Evolutionary conservation across 2,329 filamentous ascomycete genomes (phyloP).

Genomic region (Pseudogymnoascus sp.): DNA sequence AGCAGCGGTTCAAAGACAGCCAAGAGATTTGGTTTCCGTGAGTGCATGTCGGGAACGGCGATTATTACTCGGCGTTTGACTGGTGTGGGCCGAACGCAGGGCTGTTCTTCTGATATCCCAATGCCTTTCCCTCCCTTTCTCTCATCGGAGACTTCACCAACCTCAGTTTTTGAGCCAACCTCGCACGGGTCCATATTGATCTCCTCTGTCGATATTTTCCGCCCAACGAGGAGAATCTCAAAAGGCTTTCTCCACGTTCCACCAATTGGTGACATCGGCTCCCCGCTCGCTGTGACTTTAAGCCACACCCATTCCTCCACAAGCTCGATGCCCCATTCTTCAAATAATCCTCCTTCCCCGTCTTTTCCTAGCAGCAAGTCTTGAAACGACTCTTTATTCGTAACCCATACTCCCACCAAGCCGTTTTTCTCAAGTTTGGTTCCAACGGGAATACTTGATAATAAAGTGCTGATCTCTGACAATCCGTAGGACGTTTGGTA

Average conservation of each 20-base stretch:
- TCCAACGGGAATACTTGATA: conserved; percentile 49
- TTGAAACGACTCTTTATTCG: conserved; percentile 54
- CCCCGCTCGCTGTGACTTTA: conserved; percentile 58
- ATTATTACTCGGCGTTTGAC: conserved; percentile 51
- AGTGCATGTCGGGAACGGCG: conserved; percentile 68
- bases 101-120: conserved; percentile 24
- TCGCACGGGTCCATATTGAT: neutral
- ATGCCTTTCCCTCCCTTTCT: conserved; percentile 3
- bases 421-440: conserved; percentile 44
- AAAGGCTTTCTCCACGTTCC: conserved; percentile 65
- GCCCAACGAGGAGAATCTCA: conserved; percentile 61
- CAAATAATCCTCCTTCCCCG: conserved; percentile 48
- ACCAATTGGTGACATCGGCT: conserved; percentile 54
- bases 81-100: neutral
- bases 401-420: conserved; percentile 67
- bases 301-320: conserved; percentile 72
- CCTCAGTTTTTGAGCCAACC: neutral
- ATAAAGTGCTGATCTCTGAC: conserved; percentile 39
- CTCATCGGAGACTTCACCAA: neutral
- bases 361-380: conserved; percentile 43
- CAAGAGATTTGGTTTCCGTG: conserved; percentile 66
- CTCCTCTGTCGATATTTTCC: conserved; percentile 14
- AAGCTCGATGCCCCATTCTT: conserved; percentile 56
- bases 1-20: conserved; percentile 49
- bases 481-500: conserved; percentile 39